Evolutionary conservation across 768 basidiomycete genomes (phyloP), one percentile per base, ranked within the genome.

Genomic region (Paxillus ammoniavirescens): DNA sequence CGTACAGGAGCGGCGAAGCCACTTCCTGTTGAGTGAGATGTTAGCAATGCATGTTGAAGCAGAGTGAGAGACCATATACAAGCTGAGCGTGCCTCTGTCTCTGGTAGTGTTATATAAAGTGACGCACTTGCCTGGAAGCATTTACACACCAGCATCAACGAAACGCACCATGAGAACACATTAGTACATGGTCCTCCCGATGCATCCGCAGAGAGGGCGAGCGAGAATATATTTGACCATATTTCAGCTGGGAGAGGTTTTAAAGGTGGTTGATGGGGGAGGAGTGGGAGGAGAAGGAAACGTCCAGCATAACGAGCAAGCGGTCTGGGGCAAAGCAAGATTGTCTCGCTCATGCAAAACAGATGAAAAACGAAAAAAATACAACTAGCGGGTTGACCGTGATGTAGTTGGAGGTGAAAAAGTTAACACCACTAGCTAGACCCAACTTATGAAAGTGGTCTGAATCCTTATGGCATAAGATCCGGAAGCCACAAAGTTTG

Each of bases 271-370:
- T 70, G 76, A 5, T 75, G 65, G 12, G 87, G 88, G 12, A 91
- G 76, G 15, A 92, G 76, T 14, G 89, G 89, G 0, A 91, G 69
- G 12, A 92, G 77, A 13, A 87, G 67, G 28, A 91, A 75, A 30
- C 75, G 75, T 43, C 87, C 85, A 14, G 86, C 75, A 50, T 63
- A 65, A 43, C 73, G 77, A 38, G 82, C 85, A 59, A 83, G 84
- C 1, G 86, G 87, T 53, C 90, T 79, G 14, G 90, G 87, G 23
- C 72, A 80, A 33, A 91, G 78, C 42, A 89, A 66, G 46, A 87
- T 74, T 9, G 61, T 67, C 58, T 66, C 65, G 58, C 68, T 73
- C 76, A 71, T 71, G 37, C 55, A 41, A 50, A 30, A 50, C 17
- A 38, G 10, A 43, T 38, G 31, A 33, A 12, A 12, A 33, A 33